Evolutionary conservation across 2,329 filamentous ascomycete species (phyloP).

Genomic region (Dothistroma septosporum): DNA sequence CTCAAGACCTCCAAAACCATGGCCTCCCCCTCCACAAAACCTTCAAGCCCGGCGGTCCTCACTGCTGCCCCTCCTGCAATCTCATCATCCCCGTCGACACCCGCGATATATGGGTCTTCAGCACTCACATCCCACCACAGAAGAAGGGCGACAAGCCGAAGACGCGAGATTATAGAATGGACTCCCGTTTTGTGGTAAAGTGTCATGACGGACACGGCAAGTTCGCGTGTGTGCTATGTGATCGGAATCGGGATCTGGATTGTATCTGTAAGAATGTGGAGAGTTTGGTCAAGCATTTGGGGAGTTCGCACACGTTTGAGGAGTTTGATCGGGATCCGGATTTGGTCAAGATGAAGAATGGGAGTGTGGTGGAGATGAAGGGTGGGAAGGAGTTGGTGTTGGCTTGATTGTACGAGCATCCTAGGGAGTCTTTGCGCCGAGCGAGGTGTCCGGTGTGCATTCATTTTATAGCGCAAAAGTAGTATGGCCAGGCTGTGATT

Average conservation of each 20-base stretch:
- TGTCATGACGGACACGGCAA: conserved; percentile 21
- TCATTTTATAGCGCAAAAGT: not conserved
- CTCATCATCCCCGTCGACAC: conserved; percentile 22
- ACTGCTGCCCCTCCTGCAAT: conserved; percentile 23
- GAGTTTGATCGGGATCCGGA: conserved; percentile 26
- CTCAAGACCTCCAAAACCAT: conserved; percentile 14
- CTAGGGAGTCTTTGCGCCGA: not conserved
- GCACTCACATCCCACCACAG: conserved; percentile 9
- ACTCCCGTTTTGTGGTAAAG: conserved; percentile 23
- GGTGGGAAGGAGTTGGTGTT: conserved; percentile 19
- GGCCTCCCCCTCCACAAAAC: conserved; percentile 15
- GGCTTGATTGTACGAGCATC: conserved; percentile 10
- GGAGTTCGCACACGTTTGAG: conserved; percentile 21
- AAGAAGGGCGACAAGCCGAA: conserved; percentile 5
- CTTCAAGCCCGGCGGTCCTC: conserved; percentile 15
- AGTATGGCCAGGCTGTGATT: no score
- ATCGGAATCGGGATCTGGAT: conserved; percentile 18
- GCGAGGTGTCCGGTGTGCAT: not conserved
- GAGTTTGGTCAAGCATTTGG: conserved; percentile 25
- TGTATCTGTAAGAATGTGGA: conserved; percentile 25
- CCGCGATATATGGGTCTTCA: conserved; percentile 24
- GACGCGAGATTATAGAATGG: conserved; percentile 20
- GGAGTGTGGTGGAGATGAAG: conserved; percentile 11
- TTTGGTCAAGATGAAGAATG: conserved; percentile 21
- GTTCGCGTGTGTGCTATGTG: conserved; percentile 26